A percentile compares a stretch with the other conserved stretches of the same genome.
These are phyloP conservation scores for Delonix regia DNA, from an alignment of 306 rosid genomes.

Conservation along the genomic window DNA sequence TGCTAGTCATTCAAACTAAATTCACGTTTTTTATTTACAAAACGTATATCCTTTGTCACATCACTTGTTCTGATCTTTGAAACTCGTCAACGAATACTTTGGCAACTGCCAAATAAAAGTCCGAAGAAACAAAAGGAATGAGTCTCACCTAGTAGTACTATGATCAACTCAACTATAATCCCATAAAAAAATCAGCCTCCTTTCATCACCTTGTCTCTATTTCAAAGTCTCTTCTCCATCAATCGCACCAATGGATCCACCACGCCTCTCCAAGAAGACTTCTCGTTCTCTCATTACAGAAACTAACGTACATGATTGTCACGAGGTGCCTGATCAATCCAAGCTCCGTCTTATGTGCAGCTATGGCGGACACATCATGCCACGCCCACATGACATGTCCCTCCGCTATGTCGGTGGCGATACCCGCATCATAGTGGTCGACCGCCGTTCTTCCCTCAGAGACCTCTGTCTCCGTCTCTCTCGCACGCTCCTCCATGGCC, in stretches of 20 bases:
- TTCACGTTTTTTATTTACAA: too few species aligned
- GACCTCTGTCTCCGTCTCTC: neutral
- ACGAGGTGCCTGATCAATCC: neutral
- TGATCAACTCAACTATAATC: too few species aligned
- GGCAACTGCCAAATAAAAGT: too few species aligned
- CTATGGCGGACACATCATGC: neutral
- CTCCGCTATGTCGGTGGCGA: neutral
- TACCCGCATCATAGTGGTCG: neutral
- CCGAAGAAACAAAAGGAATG: too few species aligned
- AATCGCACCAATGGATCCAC: neutral
- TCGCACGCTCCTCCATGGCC: neutral
- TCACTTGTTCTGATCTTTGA: too few species aligned
- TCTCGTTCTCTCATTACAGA: neutral
- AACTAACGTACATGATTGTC: neutral
- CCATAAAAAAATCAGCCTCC: too few species aligned
- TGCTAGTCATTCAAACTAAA: too few species aligned
- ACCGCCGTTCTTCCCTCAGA: neutral
- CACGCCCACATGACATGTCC: neutral
- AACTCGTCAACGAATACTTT: too few species aligned
- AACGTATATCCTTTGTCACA: too few species aligned
- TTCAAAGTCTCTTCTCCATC: too few species aligned
- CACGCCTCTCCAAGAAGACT: neutral
- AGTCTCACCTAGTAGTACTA: too few species aligned
- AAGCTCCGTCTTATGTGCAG: neutral
- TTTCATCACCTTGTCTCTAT: too few species aligned